These are phyloP conservation scores for Raphanus sativus DNA, from an alignment of 345 rosid genomes.

Conservation along the genomic window DNA sequence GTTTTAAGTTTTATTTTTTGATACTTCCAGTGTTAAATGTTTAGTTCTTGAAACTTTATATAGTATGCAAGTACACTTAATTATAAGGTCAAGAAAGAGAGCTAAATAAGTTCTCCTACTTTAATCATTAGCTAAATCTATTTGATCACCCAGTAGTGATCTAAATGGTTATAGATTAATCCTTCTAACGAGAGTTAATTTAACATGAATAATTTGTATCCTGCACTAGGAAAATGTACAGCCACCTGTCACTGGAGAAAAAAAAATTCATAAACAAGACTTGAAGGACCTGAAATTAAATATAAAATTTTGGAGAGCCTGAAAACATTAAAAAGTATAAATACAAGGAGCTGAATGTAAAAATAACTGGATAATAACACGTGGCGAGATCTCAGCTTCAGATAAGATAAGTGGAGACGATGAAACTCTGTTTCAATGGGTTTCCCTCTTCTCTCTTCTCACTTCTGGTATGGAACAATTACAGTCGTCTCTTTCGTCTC, in stretches of 20 bases:
- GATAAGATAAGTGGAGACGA: neutral
- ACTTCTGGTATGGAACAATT: neutral
- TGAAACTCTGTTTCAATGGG: neutral
- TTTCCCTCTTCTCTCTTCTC: neutral
- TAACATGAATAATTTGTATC: too few species aligned
- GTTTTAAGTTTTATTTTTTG: neutral
- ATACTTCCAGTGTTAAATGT: neutral
- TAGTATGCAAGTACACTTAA: neutral
- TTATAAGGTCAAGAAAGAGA: neutral
- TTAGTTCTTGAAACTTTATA: neutral
- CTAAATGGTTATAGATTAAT: too few species aligned
- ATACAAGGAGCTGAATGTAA: neutral
- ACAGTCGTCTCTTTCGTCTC: neutral
- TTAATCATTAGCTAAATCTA: too few species aligned
- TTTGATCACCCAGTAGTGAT: too few species aligned
- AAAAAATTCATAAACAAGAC: too few species aligned
- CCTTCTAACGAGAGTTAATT: too few species aligned
- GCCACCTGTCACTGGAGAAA: too few species aligned
- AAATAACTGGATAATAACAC: neutral
- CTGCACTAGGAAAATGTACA: too few species aligned
- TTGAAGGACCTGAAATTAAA: too few species aligned
- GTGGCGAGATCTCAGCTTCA: neutral
- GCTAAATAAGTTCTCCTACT: too few species aligned
- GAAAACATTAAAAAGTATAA: neutral
- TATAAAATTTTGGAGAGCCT: too few species aligned